Conservation (phyloP, 192 early-diverging fungal species). For the Chytriomyces hyalinus region DNA sequence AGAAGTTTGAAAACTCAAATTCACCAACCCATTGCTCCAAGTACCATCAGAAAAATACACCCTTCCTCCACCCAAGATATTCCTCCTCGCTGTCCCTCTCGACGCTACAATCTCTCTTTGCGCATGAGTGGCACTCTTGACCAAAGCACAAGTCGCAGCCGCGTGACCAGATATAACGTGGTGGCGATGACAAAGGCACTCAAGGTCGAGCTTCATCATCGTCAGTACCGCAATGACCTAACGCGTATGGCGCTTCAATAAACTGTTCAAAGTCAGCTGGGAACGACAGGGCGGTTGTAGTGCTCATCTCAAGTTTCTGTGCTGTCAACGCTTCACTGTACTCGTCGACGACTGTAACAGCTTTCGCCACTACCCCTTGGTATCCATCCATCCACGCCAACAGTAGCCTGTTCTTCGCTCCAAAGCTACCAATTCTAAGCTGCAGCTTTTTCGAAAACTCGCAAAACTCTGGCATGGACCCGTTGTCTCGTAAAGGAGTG, state of each 20-base stretch:
- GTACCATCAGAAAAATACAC: conserved; percentile 61
- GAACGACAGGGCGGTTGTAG: conserved; percentile 15
- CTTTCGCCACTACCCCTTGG: neutral
- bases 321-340: conserved; percentile 9
- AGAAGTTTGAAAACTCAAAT: neutral
- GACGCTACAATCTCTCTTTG: no score
- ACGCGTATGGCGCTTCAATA: conserved; percentile 30
- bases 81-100: no score
- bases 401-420: no score
- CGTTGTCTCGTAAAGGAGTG: no score
- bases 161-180: neutral
- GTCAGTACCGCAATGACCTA: conserved; percentile 31
- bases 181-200: conserved; percentile 13
- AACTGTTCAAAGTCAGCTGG: conserved; percentile 42
- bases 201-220: conserved; percentile 8
- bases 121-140: no score
- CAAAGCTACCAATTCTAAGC: no score
- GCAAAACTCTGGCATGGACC: no score
- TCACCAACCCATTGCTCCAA: conserved; percentile 63
- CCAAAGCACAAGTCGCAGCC: no score
- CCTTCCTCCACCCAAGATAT: no score
- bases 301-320: conserved; percentile 2
- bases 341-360: conserved; percentile 32
- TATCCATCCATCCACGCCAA: no score
- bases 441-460: no score